Conservation (phyloP, 352 stramenopile species). For the Aphanomyces astaci region DNA sequence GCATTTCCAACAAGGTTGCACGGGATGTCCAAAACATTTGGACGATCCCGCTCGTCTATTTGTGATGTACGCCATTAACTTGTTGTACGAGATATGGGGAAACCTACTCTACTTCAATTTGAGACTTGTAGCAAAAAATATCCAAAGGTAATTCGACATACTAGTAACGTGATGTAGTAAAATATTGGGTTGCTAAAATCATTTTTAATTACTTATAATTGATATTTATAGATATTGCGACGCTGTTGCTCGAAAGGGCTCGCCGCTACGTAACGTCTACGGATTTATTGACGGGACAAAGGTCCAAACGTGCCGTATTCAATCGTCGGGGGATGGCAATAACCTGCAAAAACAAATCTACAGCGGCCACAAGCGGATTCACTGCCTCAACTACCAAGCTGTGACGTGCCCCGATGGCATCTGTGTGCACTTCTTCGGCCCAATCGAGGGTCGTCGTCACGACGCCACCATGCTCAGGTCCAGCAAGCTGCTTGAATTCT, state of each 20-base stretch:
- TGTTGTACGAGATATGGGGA: slow-evolving; percentile 16
- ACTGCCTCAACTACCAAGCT: too few relatives aligned
- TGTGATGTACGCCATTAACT: slow-evolving; percentile 15
- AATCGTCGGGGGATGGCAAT: not conserved
- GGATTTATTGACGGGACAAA: slow-evolving; percentile 24
- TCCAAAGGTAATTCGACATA: not conserved
- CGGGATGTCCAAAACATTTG: slow-evolving; percentile 17
- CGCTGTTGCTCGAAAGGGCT: not conserved
- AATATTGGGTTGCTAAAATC: not conserved
- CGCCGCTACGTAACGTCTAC: slow-evolving; percentile 1
- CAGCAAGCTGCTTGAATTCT: too few relatives aligned
- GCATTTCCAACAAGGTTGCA: slow-evolving; percentile 7
- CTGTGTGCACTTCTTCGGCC: too few relatives aligned
- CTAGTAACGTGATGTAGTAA: too few relatives aligned
- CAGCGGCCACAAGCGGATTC: too few relatives aligned
- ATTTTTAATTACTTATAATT: not conserved
- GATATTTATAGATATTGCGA: not conserved
- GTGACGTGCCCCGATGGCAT: too few relatives aligned
- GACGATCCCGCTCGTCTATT: slow-evolving; percentile 9
- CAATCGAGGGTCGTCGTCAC: too few relatives aligned
- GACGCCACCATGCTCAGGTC: too few relatives aligned
- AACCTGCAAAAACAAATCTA: too few relatives aligned
- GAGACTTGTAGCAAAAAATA: not conserved
- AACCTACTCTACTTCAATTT: slow-evolving; percentile 13
- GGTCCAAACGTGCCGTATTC: slow-evolving; percentile 12